Conservation (phyloP, 2,329 filamentous ascomycete genomes). For the Microsporum canis region DNA sequence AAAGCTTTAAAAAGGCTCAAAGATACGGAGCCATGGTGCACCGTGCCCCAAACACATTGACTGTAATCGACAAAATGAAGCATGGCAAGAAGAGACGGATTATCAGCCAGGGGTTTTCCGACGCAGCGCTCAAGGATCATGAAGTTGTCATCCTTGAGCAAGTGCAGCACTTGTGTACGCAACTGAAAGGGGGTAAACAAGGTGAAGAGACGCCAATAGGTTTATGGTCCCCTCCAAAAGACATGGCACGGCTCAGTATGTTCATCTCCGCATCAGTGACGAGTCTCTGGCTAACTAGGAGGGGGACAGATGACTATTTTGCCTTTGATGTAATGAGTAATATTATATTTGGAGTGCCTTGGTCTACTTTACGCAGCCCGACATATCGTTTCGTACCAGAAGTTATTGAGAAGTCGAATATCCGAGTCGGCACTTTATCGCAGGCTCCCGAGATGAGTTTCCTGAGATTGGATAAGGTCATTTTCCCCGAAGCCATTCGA, state of each 20-base stretch:
- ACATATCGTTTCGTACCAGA: not conserved
- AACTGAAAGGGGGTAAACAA: conserved; percentile 17
- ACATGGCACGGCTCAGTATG: conserved; percentile 26
- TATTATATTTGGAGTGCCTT: conserved; percentile 14
- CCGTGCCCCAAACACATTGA: conserved; percentile 11
- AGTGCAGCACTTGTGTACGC: conserved; percentile 52
- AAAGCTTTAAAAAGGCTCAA: conserved; percentile 20
- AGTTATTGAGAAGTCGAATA: not conserved
- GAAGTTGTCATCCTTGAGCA: conserved; percentile 56
- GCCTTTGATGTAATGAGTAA: conserved; percentile 43
- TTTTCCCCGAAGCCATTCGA: conserved; percentile 8
- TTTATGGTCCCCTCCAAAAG: conserved; percentile 31
- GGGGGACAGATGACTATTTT: conserved; percentile 35
- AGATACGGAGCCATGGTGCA: conserved; percentile 26
- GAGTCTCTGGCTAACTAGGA: not conserved
- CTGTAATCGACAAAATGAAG: conserved; percentile 13
- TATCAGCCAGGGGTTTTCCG: conserved; percentile 21
- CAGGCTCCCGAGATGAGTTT: not conserved
- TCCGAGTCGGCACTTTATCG: conserved; percentile 10
- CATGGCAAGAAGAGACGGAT: conserved; percentile 18
- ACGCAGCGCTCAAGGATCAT: conserved; percentile 44
- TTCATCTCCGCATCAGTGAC: not conserved
- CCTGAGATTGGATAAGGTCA: not conserved
- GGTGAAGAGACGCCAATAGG: conserved; percentile 11
- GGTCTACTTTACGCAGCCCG: conserved; percentile 2